phyloP scores from a whole-genome alignment of 495 filamentous ascomycete genomes.

The Aspergillus homomorphus region DNA sequence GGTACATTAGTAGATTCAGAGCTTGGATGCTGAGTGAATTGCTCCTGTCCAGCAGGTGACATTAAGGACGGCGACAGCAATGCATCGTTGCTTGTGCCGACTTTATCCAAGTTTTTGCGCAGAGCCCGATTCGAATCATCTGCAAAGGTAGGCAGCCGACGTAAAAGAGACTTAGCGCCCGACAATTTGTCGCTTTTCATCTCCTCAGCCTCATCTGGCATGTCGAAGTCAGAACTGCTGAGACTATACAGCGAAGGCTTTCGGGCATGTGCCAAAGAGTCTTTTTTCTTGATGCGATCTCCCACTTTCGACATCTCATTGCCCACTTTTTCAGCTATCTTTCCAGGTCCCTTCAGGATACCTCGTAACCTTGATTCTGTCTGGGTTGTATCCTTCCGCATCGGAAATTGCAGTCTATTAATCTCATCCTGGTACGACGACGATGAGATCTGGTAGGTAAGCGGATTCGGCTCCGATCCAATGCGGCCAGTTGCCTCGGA shows the following conservation, averaged over 20 bases:
- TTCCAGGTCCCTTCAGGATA: constrained; percentile 52
- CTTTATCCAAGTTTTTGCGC: constrained; percentile 34
- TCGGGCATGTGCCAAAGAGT: constrained; percentile 30
- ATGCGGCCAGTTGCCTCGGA: constrained; percentile 9
- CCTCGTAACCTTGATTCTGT: constrained; percentile 46
- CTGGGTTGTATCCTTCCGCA: constrained; percentile 26
- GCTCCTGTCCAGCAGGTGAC: constrained; percentile 43
- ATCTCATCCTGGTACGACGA: constrained; percentile 28
- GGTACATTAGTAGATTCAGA: constrained; percentile 18
- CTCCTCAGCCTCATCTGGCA: constrained; percentile 42
- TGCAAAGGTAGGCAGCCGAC: constrained; percentile 29
- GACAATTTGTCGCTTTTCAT: constrained; percentile 28
- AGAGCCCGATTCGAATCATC: constrained; percentile 36
- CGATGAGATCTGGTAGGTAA: constrained; percentile 30
- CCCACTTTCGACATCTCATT: constrained; percentile 58
- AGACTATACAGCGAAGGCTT: constrained; percentile 41
- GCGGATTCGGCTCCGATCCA: constrained; percentile 31
- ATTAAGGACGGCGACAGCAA: constrained; percentile 51
- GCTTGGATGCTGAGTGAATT: constrained; percentile 18
- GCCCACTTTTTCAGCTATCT: constrained; percentile 52
- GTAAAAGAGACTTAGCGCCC: constrained; percentile 28
- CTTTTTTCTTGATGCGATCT: constrained; percentile 54
- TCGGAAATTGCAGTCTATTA: constrained; percentile 14
- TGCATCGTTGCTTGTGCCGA: constrained; percentile 28
- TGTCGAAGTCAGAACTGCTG: constrained; percentile 41